Conservation (phyloP, 2,329 filamentous ascomycete species). For the Geoglossum cookeanum region DNA sequence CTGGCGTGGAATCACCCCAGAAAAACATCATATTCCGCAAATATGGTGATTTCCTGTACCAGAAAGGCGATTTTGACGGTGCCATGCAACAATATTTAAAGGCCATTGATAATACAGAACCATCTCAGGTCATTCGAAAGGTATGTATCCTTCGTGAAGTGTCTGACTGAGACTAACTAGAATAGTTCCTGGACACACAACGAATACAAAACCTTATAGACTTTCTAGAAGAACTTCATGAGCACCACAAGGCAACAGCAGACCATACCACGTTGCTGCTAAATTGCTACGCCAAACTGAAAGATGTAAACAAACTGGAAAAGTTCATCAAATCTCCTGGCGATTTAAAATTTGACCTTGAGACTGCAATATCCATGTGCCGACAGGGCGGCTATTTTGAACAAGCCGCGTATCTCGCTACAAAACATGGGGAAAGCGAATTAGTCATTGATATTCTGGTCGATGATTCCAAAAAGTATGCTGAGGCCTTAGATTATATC, state of each 20-base stretch:
- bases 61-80: constrained; percentile 87
- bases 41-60: constrained; percentile 87
- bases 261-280: constrained; percentile 88
- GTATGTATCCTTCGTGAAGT: constrained; percentile 22
- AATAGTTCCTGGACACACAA: constrained; percentile 82
- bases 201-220: constrained; percentile 94
- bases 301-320: constrained; percentile 90
- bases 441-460: constrained; percentile 90
- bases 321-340: constrained; percentile 91
- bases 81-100: constrained; percentile 98
- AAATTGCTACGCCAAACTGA: constrained; percentile 95
- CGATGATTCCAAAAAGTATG: constrained; percentile 82
- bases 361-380: constrained; percentile 95
- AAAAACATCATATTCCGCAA: constrained; percentile 84
- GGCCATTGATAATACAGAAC: constrained; percentile 89
- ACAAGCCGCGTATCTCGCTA: constrained; percentile 86
- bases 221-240: constrained; percentile 89
- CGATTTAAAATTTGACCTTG: constrained; percentile 87
- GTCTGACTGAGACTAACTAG: constrained; percentile 15
- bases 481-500: constrained; percentile 77
- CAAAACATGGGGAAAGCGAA: constrained; percentile 84
- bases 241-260: constrained; percentile 78
- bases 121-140: constrained; percentile 89
- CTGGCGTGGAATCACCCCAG: constrained; percentile 58
- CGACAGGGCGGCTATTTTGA: constrained; percentile 93